These are phyloP conservation scores for Cucumis cinereus DNA, from an alignment of 306 rosid genomes.

Conservation along the genomic window DNA sequence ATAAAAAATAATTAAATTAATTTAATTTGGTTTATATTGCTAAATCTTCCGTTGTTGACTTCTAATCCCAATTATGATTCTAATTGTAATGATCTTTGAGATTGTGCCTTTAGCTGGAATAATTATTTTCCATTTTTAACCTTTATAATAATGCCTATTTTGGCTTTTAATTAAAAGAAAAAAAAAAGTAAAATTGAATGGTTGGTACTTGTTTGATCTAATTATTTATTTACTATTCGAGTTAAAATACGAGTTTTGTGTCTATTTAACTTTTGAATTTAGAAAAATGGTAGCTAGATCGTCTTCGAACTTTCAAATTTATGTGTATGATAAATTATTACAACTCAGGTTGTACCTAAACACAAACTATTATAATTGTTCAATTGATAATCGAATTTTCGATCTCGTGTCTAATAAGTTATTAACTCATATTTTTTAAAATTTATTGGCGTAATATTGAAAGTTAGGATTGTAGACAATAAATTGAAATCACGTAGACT, in stretches of 20 bases:
- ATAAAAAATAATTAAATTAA: too few relatives aligned
- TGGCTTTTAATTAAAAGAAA: neutral
- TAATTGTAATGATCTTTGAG: neutral
- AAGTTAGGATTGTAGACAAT: too few relatives aligned
- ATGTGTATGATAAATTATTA: too few relatives aligned
- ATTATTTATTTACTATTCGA: neutral
- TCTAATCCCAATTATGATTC: conserved; percentile 6
- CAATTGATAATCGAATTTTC: too few relatives aligned
- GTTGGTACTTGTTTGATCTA: neutral
- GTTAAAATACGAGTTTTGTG: neutral
- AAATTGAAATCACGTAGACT: too few relatives aligned
- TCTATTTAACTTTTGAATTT: neutral
- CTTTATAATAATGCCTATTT: neutral
- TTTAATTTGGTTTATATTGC: neutral
- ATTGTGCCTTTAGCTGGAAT: neutral
- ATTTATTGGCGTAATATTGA: too few relatives aligned
- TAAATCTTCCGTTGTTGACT: neutral
- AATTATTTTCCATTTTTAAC: neutral
- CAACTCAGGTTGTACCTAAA: too few relatives aligned
- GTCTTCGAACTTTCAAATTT: too few relatives aligned
- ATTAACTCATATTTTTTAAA: too few relatives aligned
- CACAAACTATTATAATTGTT: too few relatives aligned
- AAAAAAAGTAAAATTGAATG: neutral
- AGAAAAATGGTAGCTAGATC: too few relatives aligned
- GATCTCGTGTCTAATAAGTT: too few relatives aligned